A percentile compares a stretch with the other conserved stretches of the same genome.
Evolutionary conservation across 2,329 filamentous ascomycete genomes (phyloP).

Genomic region (Penicillium sp.): DNA sequence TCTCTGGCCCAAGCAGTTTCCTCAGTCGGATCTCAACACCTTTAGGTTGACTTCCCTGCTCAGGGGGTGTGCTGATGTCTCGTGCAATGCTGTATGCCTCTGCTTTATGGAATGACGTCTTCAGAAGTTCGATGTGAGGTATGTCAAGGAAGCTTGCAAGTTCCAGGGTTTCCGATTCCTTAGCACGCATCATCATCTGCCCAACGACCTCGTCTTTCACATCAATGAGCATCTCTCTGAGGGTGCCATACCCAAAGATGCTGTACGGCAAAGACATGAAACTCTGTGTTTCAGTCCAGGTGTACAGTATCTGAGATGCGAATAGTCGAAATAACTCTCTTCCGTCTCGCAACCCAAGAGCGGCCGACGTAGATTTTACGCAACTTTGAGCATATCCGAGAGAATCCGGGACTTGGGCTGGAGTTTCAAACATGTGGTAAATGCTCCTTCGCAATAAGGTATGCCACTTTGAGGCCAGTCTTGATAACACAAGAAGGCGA

Average conservation of each 20-base stretch:
- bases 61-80: conserved; percentile 61
- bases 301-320: conserved; percentile 84
- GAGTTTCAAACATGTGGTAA: conserved; percentile 92
- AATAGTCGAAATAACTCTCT: conserved; percentile 80
- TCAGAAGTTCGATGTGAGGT: conserved; percentile 62
- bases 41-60: conserved; percentile 51
- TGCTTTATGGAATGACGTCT: conserved; percentile 72
- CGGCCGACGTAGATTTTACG: conserved; percentile 66
- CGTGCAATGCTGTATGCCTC: conserved; percentile 83
- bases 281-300: conserved; percentile 74
- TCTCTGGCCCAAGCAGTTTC: conserved; percentile 68
- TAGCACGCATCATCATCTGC: conserved; percentile 79
- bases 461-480: conserved; percentile 80
- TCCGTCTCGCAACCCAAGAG: conserved; percentile 67
- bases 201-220: conserved; percentile 78
- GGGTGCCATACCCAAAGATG: conserved; percentile 77
- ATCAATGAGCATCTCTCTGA: conserved; percentile 70
- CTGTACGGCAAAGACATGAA: conserved; percentile 76
- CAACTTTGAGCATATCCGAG: conserved; percentile 73
- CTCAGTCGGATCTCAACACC: conserved; percentile 68
- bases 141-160: conserved; percentile 63
- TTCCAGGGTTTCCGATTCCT: conserved; percentile 64
- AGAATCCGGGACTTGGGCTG: conserved; percentile 70
- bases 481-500: conserved; percentile 74
- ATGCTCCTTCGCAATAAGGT: conserved; percentile 84